phyloP scores from a whole-genome alignment of 2,329 filamentous ascomycete species.

The Aspergillus luchuensis region DNA sequence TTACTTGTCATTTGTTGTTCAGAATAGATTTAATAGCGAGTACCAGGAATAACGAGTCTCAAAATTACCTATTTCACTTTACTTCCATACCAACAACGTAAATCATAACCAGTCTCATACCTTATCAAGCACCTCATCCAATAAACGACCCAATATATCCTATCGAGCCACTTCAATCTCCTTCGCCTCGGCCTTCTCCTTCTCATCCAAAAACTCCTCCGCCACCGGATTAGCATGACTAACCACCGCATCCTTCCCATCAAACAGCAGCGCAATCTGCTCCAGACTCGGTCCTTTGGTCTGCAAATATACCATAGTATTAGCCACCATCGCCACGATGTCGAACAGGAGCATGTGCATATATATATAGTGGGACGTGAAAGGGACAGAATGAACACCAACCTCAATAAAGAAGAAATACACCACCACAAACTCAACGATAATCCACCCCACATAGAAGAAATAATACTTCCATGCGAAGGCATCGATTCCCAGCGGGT shows the following conservation, averaged over 20 bases:
- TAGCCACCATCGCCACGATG: not conserved
- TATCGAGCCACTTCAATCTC: not conserved
- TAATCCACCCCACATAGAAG: slow-evolving; percentile 33
- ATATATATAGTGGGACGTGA: too few relatives aligned
- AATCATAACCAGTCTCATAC: not conserved
- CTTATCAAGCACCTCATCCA: not conserved
- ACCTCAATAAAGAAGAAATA: slow-evolving; percentile 40
- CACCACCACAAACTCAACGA: slow-evolving; percentile 32
- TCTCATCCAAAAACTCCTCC: slow-evolving; percentile 2
- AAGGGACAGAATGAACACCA: not conserved
- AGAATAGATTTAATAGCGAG: slow-evolving; percentile 5
- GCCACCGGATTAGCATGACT: slow-evolving; percentile 1
- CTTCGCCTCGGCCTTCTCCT: not conserved
- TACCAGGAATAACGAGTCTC: slow-evolving; percentile 3
- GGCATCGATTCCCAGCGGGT: slow-evolving; percentile 17
- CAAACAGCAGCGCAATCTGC: slow-evolving; percentile 31
- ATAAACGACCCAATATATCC: not conserved
- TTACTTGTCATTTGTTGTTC: not conserved
- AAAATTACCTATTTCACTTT: not conserved
- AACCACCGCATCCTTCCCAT: slow-evolving; percentile 25
- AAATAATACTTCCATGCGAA: slow-evolving; percentile 34
- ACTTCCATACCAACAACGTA: not conserved
- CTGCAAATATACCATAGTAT: not conserved
- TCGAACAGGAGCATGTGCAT: too few relatives aligned
- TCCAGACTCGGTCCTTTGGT: slow-evolving; percentile 18